Evolutionary conservation across 1,284 basidiomycete species (phyloP), one percentile per base, ranked within the genome.

Genomic region (Microbotryum intermedium): DNA sequence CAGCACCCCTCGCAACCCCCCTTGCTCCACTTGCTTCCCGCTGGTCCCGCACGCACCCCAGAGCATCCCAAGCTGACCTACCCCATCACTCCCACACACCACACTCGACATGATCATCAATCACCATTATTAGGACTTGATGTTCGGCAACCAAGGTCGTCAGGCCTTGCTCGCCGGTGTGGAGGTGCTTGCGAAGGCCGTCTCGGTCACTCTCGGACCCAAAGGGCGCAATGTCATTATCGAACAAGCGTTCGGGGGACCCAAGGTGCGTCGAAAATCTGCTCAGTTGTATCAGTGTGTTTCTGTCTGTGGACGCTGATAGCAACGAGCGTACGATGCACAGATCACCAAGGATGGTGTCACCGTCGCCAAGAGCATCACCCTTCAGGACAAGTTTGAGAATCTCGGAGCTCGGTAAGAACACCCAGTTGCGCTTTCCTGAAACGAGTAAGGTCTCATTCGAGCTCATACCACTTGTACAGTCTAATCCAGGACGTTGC

Each of bases 201-300:
- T 97, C 73, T 85, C 84, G 69, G 91, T 95, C 54, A 98, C 94
- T 44, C 83, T 97, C 44, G 94, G 94, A 62, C 94, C 94, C 57
- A 98, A 98, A 88, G 88, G 91, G 71, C 84, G 94, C 72, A 98
- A 97, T 76, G 94, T 97, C 72, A 97, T 98, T 79, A 97, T 98
- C 73, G 93, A 97, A 76, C 94, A 97, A 81, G 83, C 90, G 43
- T 98, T 87, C 72, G 94, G 94, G 71, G 90, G 91, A 55, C 94
- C 94, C 66, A 97, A 98, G 70, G 68, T 69, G n/a, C 25, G 60
- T 18, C n/a, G 13, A 0, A n/a, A n/a, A n/a, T 7, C 7, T 7
- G 23, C n/a, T n/a, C 8, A 28, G 11, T 16, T 6, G 25, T n/a
- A 42, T 25, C 47, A 39, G 25, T 20, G 20, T 42, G 6, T 13